These are phyloP conservation scores for Hypoxylon sp. DNA, from an alignment of 2,329 filamentous ascomycete genomes.

Conservation along the genomic window DNA sequence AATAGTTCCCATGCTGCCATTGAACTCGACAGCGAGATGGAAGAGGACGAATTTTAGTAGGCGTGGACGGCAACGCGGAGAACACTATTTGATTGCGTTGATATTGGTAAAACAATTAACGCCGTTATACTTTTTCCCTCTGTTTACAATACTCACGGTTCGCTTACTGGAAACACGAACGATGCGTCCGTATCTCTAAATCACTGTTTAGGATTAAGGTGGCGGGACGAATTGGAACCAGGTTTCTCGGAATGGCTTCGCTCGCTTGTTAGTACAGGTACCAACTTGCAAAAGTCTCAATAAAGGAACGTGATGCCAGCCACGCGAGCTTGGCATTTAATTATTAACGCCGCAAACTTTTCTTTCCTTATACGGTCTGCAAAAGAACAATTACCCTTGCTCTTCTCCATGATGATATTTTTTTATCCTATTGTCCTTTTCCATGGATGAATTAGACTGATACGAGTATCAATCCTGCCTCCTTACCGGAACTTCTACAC, in stretches of 20 bases:
- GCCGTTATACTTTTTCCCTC: not conserved
- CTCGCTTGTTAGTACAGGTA: constrained; percentile 9
- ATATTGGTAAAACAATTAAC: not conserved
- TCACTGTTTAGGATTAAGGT: constrained; percentile 3
- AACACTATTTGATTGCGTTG: constrained; percentile 12
- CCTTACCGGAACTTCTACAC: not conserved
- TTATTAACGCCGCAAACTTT: not conserved
- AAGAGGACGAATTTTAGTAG: constrained; percentile 25
- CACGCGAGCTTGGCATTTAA: constrained; percentile 10
- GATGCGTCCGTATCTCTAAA: constrained; percentile 6
- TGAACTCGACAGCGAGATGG: constrained; percentile 38
- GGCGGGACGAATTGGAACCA: constrained; percentile 5
- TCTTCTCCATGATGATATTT: not conserved
- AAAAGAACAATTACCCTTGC: not conserved
- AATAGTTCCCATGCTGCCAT: not conserved
- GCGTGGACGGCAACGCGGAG: not conserved
- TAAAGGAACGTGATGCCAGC: constrained; percentile 13
- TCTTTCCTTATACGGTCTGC: not conserved
- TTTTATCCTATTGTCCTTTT: not conserved
- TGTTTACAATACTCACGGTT: constrained; percentile 6
- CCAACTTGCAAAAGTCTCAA: constrained; percentile 10
- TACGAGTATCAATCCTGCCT: not conserved
- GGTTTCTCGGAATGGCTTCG: not conserved
- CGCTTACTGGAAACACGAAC: not conserved
- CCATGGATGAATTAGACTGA: not conserved